Evolutionary conservation across 108 stramenopile species (phyloP).

Genomic region (Nitzschia sp.): DNA sequence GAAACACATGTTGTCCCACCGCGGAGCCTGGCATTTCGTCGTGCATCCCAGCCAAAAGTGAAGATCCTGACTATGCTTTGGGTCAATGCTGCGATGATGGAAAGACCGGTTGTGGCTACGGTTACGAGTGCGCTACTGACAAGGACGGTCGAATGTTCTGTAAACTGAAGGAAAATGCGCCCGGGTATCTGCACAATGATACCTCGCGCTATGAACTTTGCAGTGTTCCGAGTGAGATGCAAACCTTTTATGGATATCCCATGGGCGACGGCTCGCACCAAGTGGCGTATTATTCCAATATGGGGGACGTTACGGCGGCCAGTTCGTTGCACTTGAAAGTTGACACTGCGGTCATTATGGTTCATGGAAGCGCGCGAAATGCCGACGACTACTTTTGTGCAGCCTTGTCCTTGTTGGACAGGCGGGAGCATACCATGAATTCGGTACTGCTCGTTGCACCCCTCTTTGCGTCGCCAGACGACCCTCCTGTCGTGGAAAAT

Average conservation of each 20-base stretch:
- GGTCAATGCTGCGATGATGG: conserved; percentile 39
- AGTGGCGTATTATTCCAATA: conserved; percentile 28
- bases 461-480: conserved; percentile 61
- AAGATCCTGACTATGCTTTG: conserved; percentile 19
- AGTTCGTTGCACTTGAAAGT: background rate
- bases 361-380: conserved; percentile 79
- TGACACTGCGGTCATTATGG: conserved; percentile 38
- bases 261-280: conserved; percentile 9
- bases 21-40: conserved; percentile 25
- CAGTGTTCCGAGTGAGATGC: conserved; percentile 8
- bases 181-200: conserved; percentile 1
- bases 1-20: conserved; percentile 35
- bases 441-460: conserved; percentile 66
- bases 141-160: conserved; percentile 4
- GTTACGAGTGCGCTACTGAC: conserved; percentile 31
- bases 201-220: conserved; percentile 37
- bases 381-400: conserved; percentile 73
- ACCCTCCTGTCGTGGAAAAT: conserved; percentile 5
- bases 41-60: conserved; percentile 31
- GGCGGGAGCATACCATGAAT: conserved; percentile 6
- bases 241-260: conserved; percentile 23
- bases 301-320: conserved; percentile 16
- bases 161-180: background rate
- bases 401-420: conserved; percentile 46
- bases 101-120: conserved; percentile 37